Evolutionary conservation across 2,329 filamentous ascomycete genomes (phyloP).

Genomic region (Thielaviopsis musarum): DNA sequence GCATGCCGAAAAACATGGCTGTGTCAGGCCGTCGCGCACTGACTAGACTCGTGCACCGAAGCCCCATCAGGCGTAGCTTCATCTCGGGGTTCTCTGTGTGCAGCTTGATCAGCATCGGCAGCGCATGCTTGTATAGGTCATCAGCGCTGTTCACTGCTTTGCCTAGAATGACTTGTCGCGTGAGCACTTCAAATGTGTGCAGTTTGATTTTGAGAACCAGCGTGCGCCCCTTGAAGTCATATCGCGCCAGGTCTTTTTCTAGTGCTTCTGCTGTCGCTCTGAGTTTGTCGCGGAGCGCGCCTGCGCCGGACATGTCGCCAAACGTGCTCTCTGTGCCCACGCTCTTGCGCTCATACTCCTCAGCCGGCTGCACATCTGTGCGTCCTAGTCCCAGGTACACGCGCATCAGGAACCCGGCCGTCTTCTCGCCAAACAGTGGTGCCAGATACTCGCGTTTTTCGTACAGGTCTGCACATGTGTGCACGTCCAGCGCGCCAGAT

Average conservation of each 20-base stretch:
- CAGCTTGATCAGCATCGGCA: conserved; percentile 72
- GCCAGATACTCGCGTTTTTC: conserved; percentile 54
- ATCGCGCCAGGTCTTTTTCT: conserved; percentile 65
- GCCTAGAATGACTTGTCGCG: conserved; percentile 60
- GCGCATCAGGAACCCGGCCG: conserved; percentile 68
- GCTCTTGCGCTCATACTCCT: conserved; percentile 82
- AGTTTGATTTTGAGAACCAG: conserved; percentile 85
- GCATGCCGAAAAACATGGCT: conserved; percentile 62
- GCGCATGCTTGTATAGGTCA: conserved; percentile 64
- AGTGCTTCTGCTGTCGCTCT: conserved; percentile 69
- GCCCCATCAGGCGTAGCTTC: conserved; percentile 69
- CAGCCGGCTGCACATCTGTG: conserved; percentile 69
- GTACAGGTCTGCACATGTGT: conserved; percentile 80
- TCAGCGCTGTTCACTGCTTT: conserved; percentile 57
- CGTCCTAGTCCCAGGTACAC: conserved; percentile 76
- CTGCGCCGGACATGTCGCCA: conserved; percentile 53
- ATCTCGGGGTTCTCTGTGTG: conserved; percentile 69
- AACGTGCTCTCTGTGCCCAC: conserved; percentile 92
- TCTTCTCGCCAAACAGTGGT: conserved; percentile 79
- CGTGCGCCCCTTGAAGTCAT: conserved; percentile 77
- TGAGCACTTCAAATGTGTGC: conserved; percentile 83
- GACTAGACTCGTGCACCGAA: conserved; percentile 74
- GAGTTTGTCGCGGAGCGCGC: conserved; percentile 58
- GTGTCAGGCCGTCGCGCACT: conserved; percentile 69
- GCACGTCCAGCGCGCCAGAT: conserved; percentile 63